Evolutionary conservation across 495 filamentous ascomycete genomes (phyloP), one percentile per base, ranked within the genome.

Genomic region (Xylaria sp.): DNA sequence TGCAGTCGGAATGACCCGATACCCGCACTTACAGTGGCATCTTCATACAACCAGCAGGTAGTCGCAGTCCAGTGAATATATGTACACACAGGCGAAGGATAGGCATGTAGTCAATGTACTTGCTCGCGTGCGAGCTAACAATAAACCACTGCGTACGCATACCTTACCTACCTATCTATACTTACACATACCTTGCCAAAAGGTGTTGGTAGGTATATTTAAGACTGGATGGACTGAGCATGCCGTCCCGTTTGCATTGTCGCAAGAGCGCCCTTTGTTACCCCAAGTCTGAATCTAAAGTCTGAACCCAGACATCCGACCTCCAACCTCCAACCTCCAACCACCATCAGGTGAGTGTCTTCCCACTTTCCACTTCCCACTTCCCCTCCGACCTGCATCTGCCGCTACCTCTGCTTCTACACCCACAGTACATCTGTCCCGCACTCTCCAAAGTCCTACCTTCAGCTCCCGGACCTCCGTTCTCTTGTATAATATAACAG

Each of bases 331-430:
- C n/a, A n/a, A n/a, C n/a, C n/a, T 50, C 62, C 62, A 66, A 66
- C 62, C 62, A 66, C 44, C 43, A 66, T 67, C 48, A 67, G 64
- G 64, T 67, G 64, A 67, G 64, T 67, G 48, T 67, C 64, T 67
- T 50, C n/a, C 64, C 46, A 46, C 44, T n/a, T 14, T 11, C 44
- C 44, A n/a, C 59, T 62, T 17, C 7, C 59, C 35, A 40, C n/a
- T 53, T n/a, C 48, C 64, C 64, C 46, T 41, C 64, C 48, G 31
- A n/a, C 62, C 43, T 65, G 62, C 62, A 65, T 21, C 61, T 67
- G 64, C 44, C 24, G 40, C 17, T 31, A 2, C 24, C 12, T 44
- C 40, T 50, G 29, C n/a, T n/a, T n/a, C n/a, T n/a, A n/a, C n/a
- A n/a, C n/a, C n/a, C n/a, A n/a, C n/a, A n/a, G n/a, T n/a, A n/a